Evolutionary conservation across 2,329 filamentous ascomycete species (phyloP).

Genomic region (Colletotrichum sansevieriae): DNA sequence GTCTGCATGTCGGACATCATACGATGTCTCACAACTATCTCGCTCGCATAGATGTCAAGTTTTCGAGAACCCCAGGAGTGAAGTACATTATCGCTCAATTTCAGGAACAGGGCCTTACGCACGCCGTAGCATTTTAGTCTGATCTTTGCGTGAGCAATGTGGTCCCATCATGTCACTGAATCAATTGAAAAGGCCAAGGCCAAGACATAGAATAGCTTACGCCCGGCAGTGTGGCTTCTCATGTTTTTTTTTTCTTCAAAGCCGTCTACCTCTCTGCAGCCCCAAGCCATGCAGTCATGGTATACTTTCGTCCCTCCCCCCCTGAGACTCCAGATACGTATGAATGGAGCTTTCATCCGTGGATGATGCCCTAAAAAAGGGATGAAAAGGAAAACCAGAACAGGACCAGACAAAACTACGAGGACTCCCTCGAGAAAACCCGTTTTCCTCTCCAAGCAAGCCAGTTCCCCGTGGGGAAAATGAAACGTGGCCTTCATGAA

Average conservation of each 20-base stretch:
- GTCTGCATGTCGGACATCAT: slow-evolving; percentile 2
- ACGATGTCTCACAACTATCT: not conserved
- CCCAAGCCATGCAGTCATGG: slow-evolving; percentile 35
- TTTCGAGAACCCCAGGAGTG: too few species aligned
- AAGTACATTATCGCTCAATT: too few species aligned
- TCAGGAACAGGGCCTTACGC: too few species aligned
- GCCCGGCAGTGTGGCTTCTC: slow-evolving; percentile 31
- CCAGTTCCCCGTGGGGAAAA: slow-evolving; percentile 15
- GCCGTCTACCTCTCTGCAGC: slow-evolving; percentile 25
- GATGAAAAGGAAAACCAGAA: slow-evolving; percentile 15
- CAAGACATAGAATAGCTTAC: slow-evolving; percentile 5
- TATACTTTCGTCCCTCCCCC: slow-evolving; percentile 24
- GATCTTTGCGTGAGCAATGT: too few species aligned
- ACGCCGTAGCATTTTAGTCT: too few species aligned
- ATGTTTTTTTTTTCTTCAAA: slow-evolving; percentile 12
- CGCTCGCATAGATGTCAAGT: too few species aligned
- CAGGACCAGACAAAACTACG: slow-evolving; percentile 11
- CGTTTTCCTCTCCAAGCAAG: slow-evolving; percentile 21
- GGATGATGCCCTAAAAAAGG: slow-evolving; percentile 25
- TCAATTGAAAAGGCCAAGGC: not conserved
- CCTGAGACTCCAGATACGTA: slow-evolving; percentile 36
- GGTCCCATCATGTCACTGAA: not conserved
- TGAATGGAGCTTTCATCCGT: slow-evolving; percentile 31
- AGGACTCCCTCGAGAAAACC: slow-evolving; percentile 5
- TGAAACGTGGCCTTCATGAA: slow-evolving; percentile 27